A percentile compares a stretch with the other conserved stretches of the same genome.
Evolutionary conservation across 2,329 filamentous ascomycete species (phyloP).

Genomic region (Arthrobotrys megalospora): DNA sequence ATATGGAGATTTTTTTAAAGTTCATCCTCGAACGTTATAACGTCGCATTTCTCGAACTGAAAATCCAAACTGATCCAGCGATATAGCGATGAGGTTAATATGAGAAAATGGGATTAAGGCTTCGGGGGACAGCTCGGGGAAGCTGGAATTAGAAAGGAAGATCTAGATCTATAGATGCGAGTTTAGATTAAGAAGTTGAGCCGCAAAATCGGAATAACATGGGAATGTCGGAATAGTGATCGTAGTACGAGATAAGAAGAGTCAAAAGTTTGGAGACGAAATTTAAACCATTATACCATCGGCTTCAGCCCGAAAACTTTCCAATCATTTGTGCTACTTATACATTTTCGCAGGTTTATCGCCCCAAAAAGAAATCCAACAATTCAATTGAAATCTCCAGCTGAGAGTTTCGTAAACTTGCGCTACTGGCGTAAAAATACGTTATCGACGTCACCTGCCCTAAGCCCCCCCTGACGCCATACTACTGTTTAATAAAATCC

Average conservation of each 20-base stretch:
- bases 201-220: slow-evolving; percentile 23
- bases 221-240: slow-evolving; percentile 14
- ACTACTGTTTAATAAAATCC: slow-evolving; percentile 40
- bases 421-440: not conserved
- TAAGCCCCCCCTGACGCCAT: not conserved
- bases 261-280: slow-evolving; percentile 22
- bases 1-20: slow-evolving; percentile 5
- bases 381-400: not conserved
- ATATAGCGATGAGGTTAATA: not conserved
- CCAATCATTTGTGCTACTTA: not conserved
- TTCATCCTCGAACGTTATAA: slow-evolving; percentile 6
- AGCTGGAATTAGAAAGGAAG: not conserved
- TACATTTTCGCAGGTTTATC: not conserved
- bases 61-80: not conserved
- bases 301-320: slow-evolving; percentile 25
- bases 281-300: not conserved
- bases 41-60: not conserved
- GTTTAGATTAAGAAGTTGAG: slow-evolving; percentile 6
- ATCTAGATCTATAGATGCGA: slow-evolving; percentile 4
- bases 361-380: slow-evolving; percentile 19
- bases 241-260: not conserved
- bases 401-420: not conserved
- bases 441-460: slow-evolving; percentile 16
- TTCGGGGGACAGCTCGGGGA: slow-evolving; percentile 38
- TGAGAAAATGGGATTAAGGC: not conserved